These are phyloP conservation scores for Cyberlindnera sargentensis DNA, from an alignment of 805 yeast genomes.

Conservation along the genomic window DNA sequence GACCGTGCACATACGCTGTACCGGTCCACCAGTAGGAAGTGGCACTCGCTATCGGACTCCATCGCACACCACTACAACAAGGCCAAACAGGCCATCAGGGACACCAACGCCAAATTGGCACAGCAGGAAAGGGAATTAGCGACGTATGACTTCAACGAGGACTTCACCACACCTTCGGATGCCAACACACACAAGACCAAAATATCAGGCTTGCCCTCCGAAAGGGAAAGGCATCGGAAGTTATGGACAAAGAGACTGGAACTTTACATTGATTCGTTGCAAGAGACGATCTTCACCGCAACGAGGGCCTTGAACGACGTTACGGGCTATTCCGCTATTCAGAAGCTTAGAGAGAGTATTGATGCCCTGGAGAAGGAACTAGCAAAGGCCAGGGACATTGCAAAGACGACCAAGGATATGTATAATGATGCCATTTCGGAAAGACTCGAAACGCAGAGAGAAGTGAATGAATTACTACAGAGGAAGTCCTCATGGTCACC, in stretches of 20 bases:
- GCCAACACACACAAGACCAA: slow-evolving; percentile 11
- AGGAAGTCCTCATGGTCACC: slow-evolving; percentile 80
- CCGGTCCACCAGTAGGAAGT: slow-evolving; percentile 9
- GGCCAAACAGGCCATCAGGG: slow-evolving; percentile 29
- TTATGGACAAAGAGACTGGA: slow-evolving; percentile 39
- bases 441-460: slow-evolving; percentile 69
- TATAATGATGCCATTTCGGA: slow-evolving; percentile 56
- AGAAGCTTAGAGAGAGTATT: slow-evolving; percentile 57
- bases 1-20: slow-evolving; percentile 14
- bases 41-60: slow-evolving; percentile 9
- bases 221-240: slow-evolving; percentile 33
- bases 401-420: slow-evolving; percentile 39
- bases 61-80: slow-evolving; percentile 18
- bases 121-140: slow-evolving; percentile 30
- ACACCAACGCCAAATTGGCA: slow-evolving; percentile 30
- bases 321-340: slow-evolving; percentile 85
- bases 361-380: slow-evolving; percentile 46
- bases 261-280: slow-evolving; percentile 46
- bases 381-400: slow-evolving; percentile 38
- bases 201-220: slow-evolving; percentile 38
- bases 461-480: slow-evolving; percentile 80
- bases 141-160: slow-evolving; percentile 30
- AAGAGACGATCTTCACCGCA: slow-evolving; percentile 50
- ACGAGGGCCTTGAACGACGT: slow-evolving; percentile 75
- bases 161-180: slow-evolving; percentile 16